These are phyloP conservation scores for Astraeus odoratus DNA, from an alignment of 768 basidiomycete species.

Conservation along the genomic window DNA sequence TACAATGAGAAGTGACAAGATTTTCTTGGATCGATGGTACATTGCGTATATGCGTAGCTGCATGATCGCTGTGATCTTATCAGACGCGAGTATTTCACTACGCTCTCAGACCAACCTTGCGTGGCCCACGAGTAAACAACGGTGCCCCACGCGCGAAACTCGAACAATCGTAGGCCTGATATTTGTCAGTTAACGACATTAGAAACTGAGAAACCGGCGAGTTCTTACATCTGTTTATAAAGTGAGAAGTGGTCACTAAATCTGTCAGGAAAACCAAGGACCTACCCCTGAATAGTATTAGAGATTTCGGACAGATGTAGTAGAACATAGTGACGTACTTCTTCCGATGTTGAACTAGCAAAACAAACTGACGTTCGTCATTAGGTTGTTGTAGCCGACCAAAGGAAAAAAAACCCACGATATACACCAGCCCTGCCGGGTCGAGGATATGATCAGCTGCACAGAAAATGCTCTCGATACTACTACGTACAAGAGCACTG, in stretches of 20 bases:
- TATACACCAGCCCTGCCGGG: constrained; percentile 12
- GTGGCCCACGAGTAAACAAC: constrained; percentile 26
- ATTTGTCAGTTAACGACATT: background rate
- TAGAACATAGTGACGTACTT: constrained; percentile 7
- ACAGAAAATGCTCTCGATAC: background rate
- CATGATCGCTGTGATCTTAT: constrained; percentile 21
- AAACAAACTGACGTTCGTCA: constrained; percentile 16
- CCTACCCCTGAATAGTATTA: constrained; percentile 16
- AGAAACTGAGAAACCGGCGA: background rate
- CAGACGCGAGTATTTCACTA: background rate
- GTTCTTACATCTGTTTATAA: constrained; percentile 18
- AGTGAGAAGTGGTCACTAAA: background rate
- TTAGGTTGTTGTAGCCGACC: background rate
- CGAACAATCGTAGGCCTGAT: constrained; percentile 22
- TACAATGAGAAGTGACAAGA: constrained; percentile 13
- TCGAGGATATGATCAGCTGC: constrained; percentile 2
- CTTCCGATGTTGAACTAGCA: constrained; percentile 9
- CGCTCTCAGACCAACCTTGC: constrained; percentile 16
- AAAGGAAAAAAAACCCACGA: constrained; percentile 9
- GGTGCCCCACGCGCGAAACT: constrained; percentile 27
- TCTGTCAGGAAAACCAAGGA: background rate
- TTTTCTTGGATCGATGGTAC: constrained; percentile 20
- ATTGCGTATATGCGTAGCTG: constrained; percentile 28
- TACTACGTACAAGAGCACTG: constrained; percentile 21
- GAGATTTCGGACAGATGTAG: constrained; percentile 2